Evolutionary conservation across 2,329 filamentous ascomycete species (phyloP), one percentile per base, ranked within the genome.

Genomic region (Scedosporium minutisporum): DNA sequence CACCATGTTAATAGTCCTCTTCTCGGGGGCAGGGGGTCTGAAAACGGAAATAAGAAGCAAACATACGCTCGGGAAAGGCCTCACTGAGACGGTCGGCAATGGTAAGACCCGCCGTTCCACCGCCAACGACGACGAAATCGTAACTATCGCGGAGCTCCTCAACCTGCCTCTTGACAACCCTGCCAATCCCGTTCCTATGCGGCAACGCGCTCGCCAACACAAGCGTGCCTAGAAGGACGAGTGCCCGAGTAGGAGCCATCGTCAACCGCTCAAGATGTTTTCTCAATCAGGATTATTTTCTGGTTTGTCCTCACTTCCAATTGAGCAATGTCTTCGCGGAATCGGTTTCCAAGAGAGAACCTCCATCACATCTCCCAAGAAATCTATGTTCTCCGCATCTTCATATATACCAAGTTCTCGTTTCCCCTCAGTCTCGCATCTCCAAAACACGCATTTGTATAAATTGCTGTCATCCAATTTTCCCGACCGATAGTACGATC

Each of bases 111-210:
- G 80, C 84, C 5, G 85, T 82, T 65, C 86, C 86, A n/a, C 75
- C 81, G 3, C 86, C 86, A 33, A 87, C 79, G 38, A 88, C 77
- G 61, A 88, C 83, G 72, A 87, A 88, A 70, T 88, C 85, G 67
- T 81, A 66, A 12, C 38, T 63, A 4, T 65, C 65, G 3, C 58
- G 21, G 18, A 63, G 46, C 51, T 63, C 62, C 10, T 59, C 57
- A 21, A 62, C 33, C 38, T 62, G 51, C 41, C 60, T 62, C 53
- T 62, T 62, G 41, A 62, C 18, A 4, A 57, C 48, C 14, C 60
- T 41, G 7, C 33, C 9, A 9, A 18, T 41, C 3, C 33, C 9
- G 23, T 21, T 41, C 4, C 25, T 14, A 41, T 62, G 60, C 21
- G 60, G 60, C n/a, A 62, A 21, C 10, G 60, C 60, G 7, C 14